These are phyloP conservation scores for Alternaria metachromatica DNA, from an alignment of 2,329 filamentous ascomycete species.

Conservation along the genomic window DNA sequence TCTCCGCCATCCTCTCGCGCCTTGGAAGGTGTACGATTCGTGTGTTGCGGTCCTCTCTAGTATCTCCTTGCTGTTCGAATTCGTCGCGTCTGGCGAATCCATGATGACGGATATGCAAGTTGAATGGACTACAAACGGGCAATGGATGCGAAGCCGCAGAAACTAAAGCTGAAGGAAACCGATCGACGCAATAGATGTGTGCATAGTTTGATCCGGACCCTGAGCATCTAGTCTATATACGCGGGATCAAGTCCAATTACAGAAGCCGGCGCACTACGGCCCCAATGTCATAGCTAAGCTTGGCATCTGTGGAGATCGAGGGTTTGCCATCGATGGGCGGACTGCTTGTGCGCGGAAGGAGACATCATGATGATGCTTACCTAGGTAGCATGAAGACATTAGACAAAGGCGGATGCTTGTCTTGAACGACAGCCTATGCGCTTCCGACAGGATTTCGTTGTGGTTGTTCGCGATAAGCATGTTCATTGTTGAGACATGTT, in stretches of 20 bases:
- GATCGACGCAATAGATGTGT: neutral
- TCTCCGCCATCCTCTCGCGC: slow-evolving; percentile 50
- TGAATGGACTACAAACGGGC: neutral
- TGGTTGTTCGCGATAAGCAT: neutral
- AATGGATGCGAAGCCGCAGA: neutral
- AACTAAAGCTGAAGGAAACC: neutral
- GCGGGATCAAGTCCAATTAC: neutral
- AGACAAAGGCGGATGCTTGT: neutral
- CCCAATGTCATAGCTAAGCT: neutral
- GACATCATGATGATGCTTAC: neutral
- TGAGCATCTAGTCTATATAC: neutral
- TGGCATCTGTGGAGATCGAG: slow-evolving; percentile 8
- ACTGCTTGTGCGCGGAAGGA: neutral
- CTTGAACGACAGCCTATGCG: neutral
- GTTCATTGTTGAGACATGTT: neutral
- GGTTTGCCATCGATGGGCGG: neutral
- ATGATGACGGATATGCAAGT: neutral
- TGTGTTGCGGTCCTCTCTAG: slow-evolving; percentile 28
- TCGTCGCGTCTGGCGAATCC: slow-evolving; percentile 4
- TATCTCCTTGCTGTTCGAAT: neutral
- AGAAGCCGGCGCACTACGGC: neutral
- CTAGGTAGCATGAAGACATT: neutral
- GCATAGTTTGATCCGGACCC: neutral
- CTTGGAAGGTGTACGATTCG: slow-evolving; percentile 46
- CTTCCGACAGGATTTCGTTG: neutral